Conservation (phyloP, 441 rosid genomes). For the Pelargonium citronellum region DNA sequence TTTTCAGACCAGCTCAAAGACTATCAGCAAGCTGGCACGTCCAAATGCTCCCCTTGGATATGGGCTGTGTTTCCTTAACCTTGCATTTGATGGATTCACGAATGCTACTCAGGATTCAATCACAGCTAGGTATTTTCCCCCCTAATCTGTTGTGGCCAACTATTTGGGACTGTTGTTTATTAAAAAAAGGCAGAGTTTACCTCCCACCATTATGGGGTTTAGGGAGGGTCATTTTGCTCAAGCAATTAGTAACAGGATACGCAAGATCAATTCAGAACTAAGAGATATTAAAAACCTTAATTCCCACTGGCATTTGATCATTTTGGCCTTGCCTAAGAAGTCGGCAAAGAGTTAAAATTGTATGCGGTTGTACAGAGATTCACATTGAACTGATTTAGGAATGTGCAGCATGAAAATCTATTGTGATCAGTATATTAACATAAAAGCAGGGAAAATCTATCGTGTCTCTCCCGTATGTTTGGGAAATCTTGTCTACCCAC, state of each 20-base stretch:
- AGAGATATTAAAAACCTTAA: background rate
- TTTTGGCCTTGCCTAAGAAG: background rate
- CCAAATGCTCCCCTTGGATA: slow-evolving; percentile 96
- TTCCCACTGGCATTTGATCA: background rate
- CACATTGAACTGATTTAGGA: background rate
- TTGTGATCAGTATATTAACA: background rate
- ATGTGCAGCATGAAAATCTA: background rate
- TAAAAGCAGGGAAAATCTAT: background rate
- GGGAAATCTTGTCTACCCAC: background rate
- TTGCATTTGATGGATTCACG: slow-evolving; percentile 91
- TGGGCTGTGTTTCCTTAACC: slow-evolving; percentile 80
- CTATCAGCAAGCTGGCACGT: slow-evolving; percentile 83
- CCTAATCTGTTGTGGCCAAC: background rate
- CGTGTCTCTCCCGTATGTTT: slow-evolving; percentile 2
- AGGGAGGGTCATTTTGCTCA: background rate
- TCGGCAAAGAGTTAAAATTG: background rate
- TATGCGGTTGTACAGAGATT: background rate
- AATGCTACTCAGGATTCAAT: slow-evolving; percentile 96
- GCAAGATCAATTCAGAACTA: slow-evolving; percentile 7
- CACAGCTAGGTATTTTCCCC: slow-evolving; percentile 44
- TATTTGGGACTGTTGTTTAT: background rate
- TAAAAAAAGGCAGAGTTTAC: too few relatives aligned
- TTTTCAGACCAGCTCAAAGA: slow-evolving; percentile 79
- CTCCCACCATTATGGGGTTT: too few relatives aligned
- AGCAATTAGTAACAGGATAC: background rate